phyloP scores from a whole-genome alignment of 208 protist genomes.

The Leishmania mexicana region DNA sequence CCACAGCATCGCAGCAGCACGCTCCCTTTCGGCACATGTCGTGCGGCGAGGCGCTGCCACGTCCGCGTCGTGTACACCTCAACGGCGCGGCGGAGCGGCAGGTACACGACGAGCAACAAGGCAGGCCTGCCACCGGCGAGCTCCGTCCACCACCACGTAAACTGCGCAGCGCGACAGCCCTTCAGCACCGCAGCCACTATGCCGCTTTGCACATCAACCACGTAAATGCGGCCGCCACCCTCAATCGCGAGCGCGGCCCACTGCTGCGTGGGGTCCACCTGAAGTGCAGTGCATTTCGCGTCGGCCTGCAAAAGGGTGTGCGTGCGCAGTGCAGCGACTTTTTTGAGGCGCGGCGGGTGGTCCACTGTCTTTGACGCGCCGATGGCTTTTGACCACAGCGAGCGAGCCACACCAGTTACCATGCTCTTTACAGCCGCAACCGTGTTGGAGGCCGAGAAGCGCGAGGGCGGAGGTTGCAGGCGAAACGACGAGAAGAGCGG shows the following conservation, averaged over 20 bases:
- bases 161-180: constrained; percentile 71
- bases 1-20: constrained; percentile 47
- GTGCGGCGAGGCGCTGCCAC: constrained; percentile 57
- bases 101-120: constrained; percentile 69
- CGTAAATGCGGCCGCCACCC: constrained; percentile 65
- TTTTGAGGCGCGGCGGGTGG: constrained; percentile 28
- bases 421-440: constrained; percentile 55
- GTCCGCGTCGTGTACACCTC: constrained; percentile 75
- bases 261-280: constrained; percentile 72
- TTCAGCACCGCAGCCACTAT: constrained; percentile 61
- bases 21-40: constrained; percentile 52
- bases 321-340: constrained; percentile 28
- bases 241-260: constrained; percentile 65
- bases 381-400: constrained; percentile 40
- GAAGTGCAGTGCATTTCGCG: constrained; percentile 46
- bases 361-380: constrained; percentile 13
- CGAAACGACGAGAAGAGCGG: constrained; percentile 65
- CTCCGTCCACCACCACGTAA: constrained; percentile 61
- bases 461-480: constrained; percentile 35
- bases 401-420: constrained; percentile 48
- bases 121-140: constrained; percentile 32
- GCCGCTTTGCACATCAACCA: constrained; percentile 57
- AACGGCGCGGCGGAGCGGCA: constrained; percentile 66
- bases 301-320: constrained; percentile 59
- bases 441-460: constrained; percentile 47